phyloP scores from a whole-genome alignment of 2,329 filamentous ascomycete species.

The Tothia fuscella region DNA sequence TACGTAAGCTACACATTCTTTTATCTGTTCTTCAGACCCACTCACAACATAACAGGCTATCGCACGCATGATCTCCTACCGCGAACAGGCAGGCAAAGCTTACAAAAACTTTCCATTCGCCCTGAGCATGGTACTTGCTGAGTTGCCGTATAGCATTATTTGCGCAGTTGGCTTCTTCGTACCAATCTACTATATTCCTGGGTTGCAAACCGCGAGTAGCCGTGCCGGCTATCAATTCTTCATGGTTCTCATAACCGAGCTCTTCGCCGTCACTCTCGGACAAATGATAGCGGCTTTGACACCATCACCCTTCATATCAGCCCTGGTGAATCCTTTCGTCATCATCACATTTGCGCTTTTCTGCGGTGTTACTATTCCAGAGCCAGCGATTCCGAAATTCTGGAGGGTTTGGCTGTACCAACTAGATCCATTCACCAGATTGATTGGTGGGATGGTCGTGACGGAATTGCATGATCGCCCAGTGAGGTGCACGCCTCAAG shows the following conservation, averaged over 20 bases:
- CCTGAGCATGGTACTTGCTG: conserved; percentile 64
- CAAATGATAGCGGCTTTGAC: conserved; percentile 65
- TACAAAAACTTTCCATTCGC: conserved; percentile 74
- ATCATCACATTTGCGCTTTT: conserved; percentile 76
- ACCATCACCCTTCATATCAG: conserved; percentile 65
- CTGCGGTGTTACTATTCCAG: conserved; percentile 76
- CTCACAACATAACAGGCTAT: too few relatives aligned
- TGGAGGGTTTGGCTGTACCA: conserved; percentile 75
- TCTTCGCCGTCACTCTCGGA: conserved; percentile 71
- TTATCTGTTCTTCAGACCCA: too few relatives aligned
- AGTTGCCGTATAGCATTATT: conserved; percentile 72
- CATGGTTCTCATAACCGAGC: conserved; percentile 69
- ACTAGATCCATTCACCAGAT: conserved; percentile 70
- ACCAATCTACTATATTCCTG: conserved; percentile 74
- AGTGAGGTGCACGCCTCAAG: conserved; percentile 48
- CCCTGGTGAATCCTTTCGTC: conserved; percentile 70
- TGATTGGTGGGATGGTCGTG: conserved; percentile 69
- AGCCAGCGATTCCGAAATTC: conserved; percentile 63
- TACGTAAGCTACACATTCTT: too few relatives aligned
- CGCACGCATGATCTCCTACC: conserved; percentile 70
- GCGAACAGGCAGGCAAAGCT: conserved; percentile 75
- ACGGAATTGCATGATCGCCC: conserved; percentile 58
- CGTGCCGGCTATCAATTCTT: conserved; percentile 80
- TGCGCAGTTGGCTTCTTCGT: conserved; percentile 74
- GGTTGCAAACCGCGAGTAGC: conserved; percentile 49